These are phyloP conservation scores for Plasmodium vivax DNA, from an alignment of 169 alveolate species.

Conservation along the genomic window DNA sequence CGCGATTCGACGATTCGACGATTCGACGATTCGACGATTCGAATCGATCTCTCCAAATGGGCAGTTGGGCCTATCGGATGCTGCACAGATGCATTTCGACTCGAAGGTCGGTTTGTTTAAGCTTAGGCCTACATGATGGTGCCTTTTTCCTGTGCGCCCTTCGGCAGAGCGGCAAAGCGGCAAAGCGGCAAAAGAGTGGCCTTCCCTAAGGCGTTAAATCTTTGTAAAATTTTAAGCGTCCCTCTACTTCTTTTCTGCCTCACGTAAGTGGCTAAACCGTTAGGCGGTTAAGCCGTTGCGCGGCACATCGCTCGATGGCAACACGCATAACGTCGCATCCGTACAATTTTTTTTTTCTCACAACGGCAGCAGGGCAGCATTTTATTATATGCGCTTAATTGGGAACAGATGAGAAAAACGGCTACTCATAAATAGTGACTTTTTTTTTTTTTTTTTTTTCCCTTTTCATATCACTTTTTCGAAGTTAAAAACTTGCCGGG, in stretches of 20 bases:
- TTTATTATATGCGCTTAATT: neutral
- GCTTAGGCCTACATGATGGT: neutral
- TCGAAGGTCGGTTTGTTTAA: neutral
- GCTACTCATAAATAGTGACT: neutral
- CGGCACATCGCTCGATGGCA: neutral
- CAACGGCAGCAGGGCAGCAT: neutral
- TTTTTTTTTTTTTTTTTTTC: constrained; percentile 5
- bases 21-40: neutral
- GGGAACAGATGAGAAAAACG: neutral
- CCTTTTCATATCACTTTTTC: neutral
- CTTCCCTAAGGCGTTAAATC: neutral
- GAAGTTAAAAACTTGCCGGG: neutral
- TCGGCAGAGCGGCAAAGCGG: neutral
- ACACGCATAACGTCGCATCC: neutral
- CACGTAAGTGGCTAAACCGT: neutral
- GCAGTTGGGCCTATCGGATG: neutral
- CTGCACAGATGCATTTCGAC: neutral
- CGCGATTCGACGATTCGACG: too few species aligned
- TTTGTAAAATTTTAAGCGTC: neutral
- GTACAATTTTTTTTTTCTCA: neutral
- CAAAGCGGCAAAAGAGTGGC: neutral
- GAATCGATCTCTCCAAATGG: neutral
- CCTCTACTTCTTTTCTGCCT: neutral
- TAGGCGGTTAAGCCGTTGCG: neutral
- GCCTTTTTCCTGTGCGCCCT: neutral